Evolutionary conservation across 2,329 filamentous ascomycete species (phyloP).

Genomic region (Monosporascus sp.): DNA sequence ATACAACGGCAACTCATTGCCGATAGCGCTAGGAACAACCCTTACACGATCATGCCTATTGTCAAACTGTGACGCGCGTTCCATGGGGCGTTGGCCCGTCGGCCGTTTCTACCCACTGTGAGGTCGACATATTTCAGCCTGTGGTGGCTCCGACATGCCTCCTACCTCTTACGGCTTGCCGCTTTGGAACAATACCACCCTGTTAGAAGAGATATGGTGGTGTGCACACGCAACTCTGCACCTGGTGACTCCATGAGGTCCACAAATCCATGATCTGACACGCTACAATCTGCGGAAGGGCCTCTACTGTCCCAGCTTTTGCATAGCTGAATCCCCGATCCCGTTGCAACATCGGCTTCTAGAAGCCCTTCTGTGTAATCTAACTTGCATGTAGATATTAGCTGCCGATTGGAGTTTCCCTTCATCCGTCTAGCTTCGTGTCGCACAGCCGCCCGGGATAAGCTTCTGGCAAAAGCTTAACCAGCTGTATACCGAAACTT

Average conservation of each 20-base stretch:
- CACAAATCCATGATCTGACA: background rate
- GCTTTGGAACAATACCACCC: background rate
- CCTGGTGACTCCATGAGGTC: background rate
- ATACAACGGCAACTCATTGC: too few species aligned
- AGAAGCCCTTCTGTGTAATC: background rate
- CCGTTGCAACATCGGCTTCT: background rate
- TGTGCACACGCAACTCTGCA: background rate
- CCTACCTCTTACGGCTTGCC: background rate
- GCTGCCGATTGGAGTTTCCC: background rate
- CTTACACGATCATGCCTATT: background rate
- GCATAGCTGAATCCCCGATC: background rate
- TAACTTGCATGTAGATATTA: background rate
- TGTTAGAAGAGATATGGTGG: background rate
- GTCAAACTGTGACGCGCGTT: background rate
- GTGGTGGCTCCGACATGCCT: background rate
- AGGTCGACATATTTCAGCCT: background rate
- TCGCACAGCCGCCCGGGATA: background rate
- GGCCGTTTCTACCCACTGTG: background rate
- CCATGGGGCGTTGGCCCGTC: background rate
- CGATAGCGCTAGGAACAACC: background rate
- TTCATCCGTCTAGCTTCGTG: background rate
- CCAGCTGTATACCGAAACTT: background rate
- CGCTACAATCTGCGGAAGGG: background rate
- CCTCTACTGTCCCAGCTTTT: background rate
- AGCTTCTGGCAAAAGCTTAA: constrained; percentile 1